Base-by-base conservation (phyloP, 176 grass and related monocot species). In the Raddia distichophylla region DNA sequence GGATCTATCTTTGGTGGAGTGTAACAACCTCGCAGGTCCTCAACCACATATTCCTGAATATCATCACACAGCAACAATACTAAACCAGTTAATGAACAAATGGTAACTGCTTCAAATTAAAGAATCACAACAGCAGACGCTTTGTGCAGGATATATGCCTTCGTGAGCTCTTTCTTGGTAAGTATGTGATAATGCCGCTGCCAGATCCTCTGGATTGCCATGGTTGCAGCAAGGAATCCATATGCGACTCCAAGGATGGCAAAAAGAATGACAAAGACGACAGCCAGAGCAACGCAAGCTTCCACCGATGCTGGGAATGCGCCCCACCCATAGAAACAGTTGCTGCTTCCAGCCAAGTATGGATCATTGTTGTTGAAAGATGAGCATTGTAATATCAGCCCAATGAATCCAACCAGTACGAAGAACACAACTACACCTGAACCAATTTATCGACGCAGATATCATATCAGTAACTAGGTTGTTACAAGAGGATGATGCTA, bases 191-290 rank as follows among this genome's bases (percentile, higher is more conserved):
- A 97, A 65, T 93, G 90, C 27, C 90, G 78, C 83, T 97, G 93
- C 90, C 88, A 97, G 77, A 97, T 97, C 64, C 90, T 91, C 77
- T 97, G 94, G 68, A 93, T 65, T 3, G 94, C 90, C 88, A 97
- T 79, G n/a, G 88, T 93, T 79, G 90, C 86, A 64, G 90, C 94
- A 53, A 97, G 61, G 81, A 97, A 93, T 13, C 90, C 83, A 69
- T 97, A 97, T 32, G 94, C 90, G 15, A 97, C 78, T 69, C 94
- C 94, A 27, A 97, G 86, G 60, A 93, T 93, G 57, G 86, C 94
- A 47, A 97, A 93, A 42, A 93, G 50, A 51, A 97, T 69, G 13
- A 97, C 88, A 89, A 93, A 97, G n/a, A 97, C 87, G 53, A 97
- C 77, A n/a, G 82, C 90, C 15, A 97, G 75, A 18, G 83, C 94